These are phyloP conservation scores for Aspergillus pseudoglaucus DNA, from an alignment of 2,329 filamentous ascomycete species.

Conservation along the genomic window DNA sequence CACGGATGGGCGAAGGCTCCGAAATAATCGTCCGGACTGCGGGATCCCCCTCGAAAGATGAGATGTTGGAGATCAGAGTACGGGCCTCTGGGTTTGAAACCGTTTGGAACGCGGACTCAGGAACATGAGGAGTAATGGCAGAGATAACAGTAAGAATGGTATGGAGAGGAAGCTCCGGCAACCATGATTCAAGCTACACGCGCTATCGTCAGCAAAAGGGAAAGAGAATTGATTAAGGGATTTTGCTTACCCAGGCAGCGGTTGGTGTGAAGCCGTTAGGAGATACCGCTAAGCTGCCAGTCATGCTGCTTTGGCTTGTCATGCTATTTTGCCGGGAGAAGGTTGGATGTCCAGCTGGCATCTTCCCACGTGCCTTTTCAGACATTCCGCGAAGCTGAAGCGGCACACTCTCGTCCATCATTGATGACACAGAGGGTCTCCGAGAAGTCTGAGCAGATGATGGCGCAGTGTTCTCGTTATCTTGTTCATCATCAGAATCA, in stretches of 20 bases:
- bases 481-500: slow-evolving; percentile 57
- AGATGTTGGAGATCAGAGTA: slow-evolving; percentile 38
- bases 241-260: slow-evolving; percentile 57
- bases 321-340: slow-evolving; percentile 90
- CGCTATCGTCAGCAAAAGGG: slow-evolving; percentile 10
- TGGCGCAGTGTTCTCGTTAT: slow-evolving; percentile 55
- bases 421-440: slow-evolving; percentile 62
- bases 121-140: slow-evolving; percentile 47
- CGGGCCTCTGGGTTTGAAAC: slow-evolving; percentile 34
- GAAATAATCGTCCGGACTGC: slow-evolving; percentile 59
- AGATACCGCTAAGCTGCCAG: slow-evolving; percentile 51
- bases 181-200: slow-evolving; percentile 75
- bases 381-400: slow-evolving; percentile 86
- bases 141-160: slow-evolving; percentile 74
- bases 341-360: slow-evolving; percentile 72
- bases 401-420: slow-evolving; percentile 71
- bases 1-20: slow-evolving; percentile 65
- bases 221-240: neutral
- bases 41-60: slow-evolving; percentile 43
- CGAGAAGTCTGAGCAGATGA: slow-evolving; percentile 52
- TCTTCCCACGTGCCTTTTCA: slow-evolving; percentile 92
- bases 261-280: slow-evolving; percentile 65
- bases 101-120: slow-evolving; percentile 39
- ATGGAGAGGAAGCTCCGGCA: slow-evolving; percentile 84
- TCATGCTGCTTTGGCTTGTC: slow-evolving; percentile 66